These are phyloP conservation scores for Rhodotorula sp. DNA, from an alignment of 1,284 basidiomycete species.

Conservation along the genomic window DNA sequence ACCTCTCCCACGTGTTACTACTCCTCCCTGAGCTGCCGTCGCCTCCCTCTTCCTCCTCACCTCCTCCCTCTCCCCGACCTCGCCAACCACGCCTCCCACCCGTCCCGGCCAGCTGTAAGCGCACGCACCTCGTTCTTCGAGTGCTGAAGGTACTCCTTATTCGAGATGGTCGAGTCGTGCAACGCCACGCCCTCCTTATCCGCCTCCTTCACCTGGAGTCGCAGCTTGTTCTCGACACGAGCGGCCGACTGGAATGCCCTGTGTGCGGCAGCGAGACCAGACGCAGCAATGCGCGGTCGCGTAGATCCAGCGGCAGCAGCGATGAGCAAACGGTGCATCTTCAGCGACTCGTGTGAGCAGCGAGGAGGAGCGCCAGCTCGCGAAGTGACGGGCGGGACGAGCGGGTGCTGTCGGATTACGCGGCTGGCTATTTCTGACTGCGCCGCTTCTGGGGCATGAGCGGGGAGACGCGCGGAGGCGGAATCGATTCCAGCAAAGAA, in stretches of 20 bases:
- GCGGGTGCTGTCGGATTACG: no score
- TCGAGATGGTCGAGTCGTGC: slow-evolving; percentile 15
- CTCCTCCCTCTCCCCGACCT: neutral
- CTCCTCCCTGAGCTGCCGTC: no score
- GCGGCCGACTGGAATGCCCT: slow-evolving; percentile 3
- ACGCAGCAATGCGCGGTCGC: neutral
- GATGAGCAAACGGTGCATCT: no score
- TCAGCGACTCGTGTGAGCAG: no score
- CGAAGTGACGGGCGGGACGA: no score
- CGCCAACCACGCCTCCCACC: neutral
- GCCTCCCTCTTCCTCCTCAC: neutral
- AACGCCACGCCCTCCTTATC: neutral
- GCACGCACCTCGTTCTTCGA: slow-evolving; percentile 27
- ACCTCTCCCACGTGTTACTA: no score
- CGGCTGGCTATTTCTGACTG: no score
- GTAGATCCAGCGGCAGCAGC: neutral
- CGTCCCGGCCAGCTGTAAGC: neutral
- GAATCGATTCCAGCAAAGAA: no score
- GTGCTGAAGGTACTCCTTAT: slow-evolving; percentile 22
- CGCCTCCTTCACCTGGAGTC: neutral
- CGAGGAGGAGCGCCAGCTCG: no score
- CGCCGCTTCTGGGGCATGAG: no score
- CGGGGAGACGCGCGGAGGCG: no score
- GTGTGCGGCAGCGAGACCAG: neutral
- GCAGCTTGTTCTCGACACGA: slow-evolving; percentile 9